A percentile compares a stretch with the other conserved stretches of the same genome.
These are phyloP conservation scores for Strigomonas galati DNA, from an alignment of 208 protist genomes.

Conservation along the genomic window DNA sequence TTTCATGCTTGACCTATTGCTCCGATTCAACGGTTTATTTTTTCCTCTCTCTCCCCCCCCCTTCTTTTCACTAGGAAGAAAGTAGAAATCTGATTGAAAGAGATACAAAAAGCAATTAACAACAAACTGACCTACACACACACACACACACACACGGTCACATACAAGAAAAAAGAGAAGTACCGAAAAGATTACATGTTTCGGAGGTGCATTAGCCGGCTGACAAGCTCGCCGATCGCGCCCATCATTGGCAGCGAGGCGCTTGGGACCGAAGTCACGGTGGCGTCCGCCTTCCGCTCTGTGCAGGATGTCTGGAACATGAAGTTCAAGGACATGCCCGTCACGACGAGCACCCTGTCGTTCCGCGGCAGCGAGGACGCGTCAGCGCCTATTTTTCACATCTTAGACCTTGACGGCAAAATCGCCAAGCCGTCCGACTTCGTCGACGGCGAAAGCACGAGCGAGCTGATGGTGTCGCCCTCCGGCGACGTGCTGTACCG, in stretches of 20 bases:
- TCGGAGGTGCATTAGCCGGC: no score
- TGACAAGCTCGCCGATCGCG: background rate
- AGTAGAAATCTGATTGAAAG: no score
- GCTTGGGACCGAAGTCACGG: constrained; percentile 10
- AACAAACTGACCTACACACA: no score
- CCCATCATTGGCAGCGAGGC: background rate
- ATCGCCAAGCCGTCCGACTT: constrained; percentile 19
- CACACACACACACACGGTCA: no score
- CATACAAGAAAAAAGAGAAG: no score
- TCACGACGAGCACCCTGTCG: constrained; percentile 41
- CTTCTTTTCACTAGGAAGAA: background rate
- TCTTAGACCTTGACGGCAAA: constrained; percentile 55
- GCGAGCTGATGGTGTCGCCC: constrained; percentile 7
- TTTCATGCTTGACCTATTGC: no score
- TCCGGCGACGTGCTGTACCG: constrained; percentile 24
- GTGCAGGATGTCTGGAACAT: constrained; percentile 68
- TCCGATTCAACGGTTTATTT: background rate
- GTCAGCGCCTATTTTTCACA: constrained; percentile 55
- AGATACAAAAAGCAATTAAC: no score
- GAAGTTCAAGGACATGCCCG: constrained; percentile 42
- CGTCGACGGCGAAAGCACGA: constrained; percentile 1
- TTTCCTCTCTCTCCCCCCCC: constrained; percentile 6
- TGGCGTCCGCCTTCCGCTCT: constrained; percentile 38
- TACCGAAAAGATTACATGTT: no score
- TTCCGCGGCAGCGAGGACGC: constrained; percentile 36